Evolutionary conservation across 1,139 yeast genomes (phyloP), one percentile per base, ranked within the genome.

Genomic region (Zygosaccharomyces sapae): DNA sequence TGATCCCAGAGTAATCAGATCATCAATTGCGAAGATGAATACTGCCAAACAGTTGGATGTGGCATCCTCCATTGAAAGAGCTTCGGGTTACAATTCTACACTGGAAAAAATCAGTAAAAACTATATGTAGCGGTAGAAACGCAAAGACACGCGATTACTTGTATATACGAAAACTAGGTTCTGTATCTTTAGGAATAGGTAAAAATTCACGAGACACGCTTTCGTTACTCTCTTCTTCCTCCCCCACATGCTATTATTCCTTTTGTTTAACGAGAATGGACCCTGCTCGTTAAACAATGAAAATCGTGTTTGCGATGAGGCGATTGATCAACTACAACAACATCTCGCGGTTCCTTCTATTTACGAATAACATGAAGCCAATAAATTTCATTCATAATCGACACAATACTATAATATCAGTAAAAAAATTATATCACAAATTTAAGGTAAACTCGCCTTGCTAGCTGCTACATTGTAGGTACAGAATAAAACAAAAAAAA

Each of bases 1-100:
- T 55, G 98, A 90, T 68, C 97, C 97, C 25, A 83, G 97, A 70
- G 83, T 90, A 55, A 79, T 90, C 52, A 77, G 96, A 65, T 80
- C 94, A 24, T 79, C 81, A 51, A 75, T 90, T 37, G 75, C 84
- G 48, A 86, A 80, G 64, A 81, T 83, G 45, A 81, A 86, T 53
- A 81, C 83, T 54, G 70, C 69, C 33, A 73, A 72, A 60, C 70
- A 70, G 36, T 70, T 81, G 54, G 79, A 77, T 55, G 72, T 75
- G 16, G 81, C 81, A 20, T 70, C 79, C 34, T 77, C 86, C 2
- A 66, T 75, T 49, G 73, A 73, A 42, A 69, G 71, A 55, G 69
- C 73, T 6, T 52, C 56, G 16, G 64, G 66, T 6, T 57, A 54
- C 41, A 49, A 51, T 30, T 55, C 66, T 3, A 50, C 61, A 5